phyloP scores from a whole-genome alignment of 441 rosid genomes.

The Corymbia citriodora region DNA sequence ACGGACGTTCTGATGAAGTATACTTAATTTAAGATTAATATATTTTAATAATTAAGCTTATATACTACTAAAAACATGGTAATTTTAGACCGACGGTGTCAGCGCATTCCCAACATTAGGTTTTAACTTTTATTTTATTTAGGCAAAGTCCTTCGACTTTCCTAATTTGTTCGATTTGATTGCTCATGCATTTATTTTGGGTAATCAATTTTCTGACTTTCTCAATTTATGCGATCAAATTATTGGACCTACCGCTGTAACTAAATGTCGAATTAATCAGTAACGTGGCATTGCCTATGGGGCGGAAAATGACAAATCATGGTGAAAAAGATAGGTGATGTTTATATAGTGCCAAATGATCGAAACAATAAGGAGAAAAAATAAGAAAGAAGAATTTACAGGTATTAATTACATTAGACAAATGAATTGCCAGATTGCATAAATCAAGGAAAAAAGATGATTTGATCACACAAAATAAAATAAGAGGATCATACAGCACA shows the following conservation, averaged over 20 bases:
- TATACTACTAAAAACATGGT: not conserved
- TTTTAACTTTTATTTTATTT: not conserved
- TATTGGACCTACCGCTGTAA: not conserved
- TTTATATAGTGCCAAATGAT: not conserved
- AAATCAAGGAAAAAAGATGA: not conserved
- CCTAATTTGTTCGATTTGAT: rapidly evolving
- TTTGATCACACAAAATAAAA: not conserved
- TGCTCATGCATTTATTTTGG: rapidly evolving
- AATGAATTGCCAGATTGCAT: not conserved
- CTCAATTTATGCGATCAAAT: not conserved
- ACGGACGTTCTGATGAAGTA: not conserved
- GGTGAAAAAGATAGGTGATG: not conserved
- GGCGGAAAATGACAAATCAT: not conserved
- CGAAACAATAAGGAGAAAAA: not conserved
- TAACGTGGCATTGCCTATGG: not conserved
- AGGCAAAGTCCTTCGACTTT: not conserved
- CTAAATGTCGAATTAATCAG: not conserved
- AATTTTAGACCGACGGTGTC: not conserved
- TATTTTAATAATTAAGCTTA: not conserved
- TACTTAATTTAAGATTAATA: not conserved
- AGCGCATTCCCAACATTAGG: not conserved
- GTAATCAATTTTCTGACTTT: not conserved
- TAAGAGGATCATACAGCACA: not conserved
- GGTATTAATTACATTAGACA: not conserved
- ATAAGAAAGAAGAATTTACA: not conserved